Conservation (phyloP, 2,329 filamentous ascomycete genomes). For the Fusarium torreyae region DNA sequence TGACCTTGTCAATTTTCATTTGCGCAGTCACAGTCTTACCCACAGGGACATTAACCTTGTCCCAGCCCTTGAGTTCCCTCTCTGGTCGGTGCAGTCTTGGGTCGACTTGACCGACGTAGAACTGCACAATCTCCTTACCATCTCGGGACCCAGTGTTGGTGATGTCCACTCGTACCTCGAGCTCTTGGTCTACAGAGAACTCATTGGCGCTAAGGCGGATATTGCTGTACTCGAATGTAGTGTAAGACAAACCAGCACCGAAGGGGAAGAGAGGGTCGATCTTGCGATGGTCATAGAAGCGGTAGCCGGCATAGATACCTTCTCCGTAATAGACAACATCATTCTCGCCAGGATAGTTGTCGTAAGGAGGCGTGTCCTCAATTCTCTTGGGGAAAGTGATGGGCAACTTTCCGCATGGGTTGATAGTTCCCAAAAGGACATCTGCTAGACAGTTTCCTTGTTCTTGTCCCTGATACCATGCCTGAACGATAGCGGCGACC, state of each 20-base stretch:
- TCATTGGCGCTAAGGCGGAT: constrained; percentile 18
- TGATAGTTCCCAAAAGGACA: too few species aligned
- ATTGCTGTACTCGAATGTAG: constrained; percentile 56
- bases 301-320: constrained; percentile 80
- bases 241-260: constrained; percentile 34
- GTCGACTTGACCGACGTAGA: constrained; percentile 27
- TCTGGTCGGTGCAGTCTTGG: constrained; percentile 10
- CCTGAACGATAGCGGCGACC: too few species aligned
- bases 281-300: constrained; percentile 72
- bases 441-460: too few species aligned
- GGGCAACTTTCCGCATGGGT: too few species aligned
- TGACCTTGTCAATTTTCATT: constrained; percentile 25
- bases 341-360: constrained; percentile 76
- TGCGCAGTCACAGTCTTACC: constrained; percentile 30
- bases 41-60: constrained; percentile 17
- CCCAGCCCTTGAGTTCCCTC: constrained; percentile 38
- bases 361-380: constrained; percentile 77
- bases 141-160: constrained; percentile 26
- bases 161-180: constrained; percentile 30
- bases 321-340: constrained; percentile 77
- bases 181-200: constrained; percentile 5
- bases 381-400: constrained; percentile 45
- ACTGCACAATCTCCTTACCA: constrained; percentile 36
- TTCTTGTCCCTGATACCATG: too few species aligned
- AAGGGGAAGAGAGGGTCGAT: constrained; percentile 60